These are phyloP conservation scores for Pseudocercospora macadamiae DNA, from an alignment of 2,329 filamentous ascomycete genomes.

Conservation along the genomic window DNA sequence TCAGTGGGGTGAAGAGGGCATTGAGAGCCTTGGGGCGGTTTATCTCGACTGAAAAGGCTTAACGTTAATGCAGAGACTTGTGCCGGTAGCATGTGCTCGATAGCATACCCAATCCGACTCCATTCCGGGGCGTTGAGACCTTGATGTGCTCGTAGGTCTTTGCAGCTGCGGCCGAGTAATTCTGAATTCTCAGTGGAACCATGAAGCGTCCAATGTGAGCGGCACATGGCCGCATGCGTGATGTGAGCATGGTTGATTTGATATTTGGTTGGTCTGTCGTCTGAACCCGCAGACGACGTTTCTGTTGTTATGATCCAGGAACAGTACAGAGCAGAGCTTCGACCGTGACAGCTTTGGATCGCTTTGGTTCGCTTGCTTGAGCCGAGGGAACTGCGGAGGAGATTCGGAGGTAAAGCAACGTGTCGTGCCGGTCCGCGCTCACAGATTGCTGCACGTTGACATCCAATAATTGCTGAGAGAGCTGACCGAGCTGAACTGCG, in stretches of 20 bases:
- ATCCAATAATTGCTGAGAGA: no score
- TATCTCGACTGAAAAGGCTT: slow-evolving; percentile 85
- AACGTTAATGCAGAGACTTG: no score
- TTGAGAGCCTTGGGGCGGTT: slow-evolving; percentile 96
- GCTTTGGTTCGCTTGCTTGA: neutral
- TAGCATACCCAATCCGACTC: slow-evolving; percentile 79
- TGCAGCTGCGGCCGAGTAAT: slow-evolving; percentile 52
- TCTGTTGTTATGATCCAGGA: neutral
- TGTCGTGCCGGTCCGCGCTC: no score
- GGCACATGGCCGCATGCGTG: slow-evolving; percentile 59
- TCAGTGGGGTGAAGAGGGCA: slow-evolving; percentile 87
- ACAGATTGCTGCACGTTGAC: no score
- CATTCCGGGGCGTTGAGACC: slow-evolving; percentile 80
- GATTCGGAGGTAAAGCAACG: no score
- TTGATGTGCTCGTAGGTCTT: slow-evolving; percentile 77
- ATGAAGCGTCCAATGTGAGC: slow-evolving; percentile 62
- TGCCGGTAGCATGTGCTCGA: neutral
- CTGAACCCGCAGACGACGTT: neutral
- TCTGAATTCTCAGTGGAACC: slow-evolving; percentile 57
- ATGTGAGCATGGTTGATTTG: slow-evolving; percentile 33
- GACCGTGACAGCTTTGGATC: neutral
- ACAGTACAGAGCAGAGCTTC: neutral
- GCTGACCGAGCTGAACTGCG: no score
- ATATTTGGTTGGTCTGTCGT: neutral
- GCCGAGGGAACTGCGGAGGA: neutral